Conservation (phyloP, 2,329 filamentous ascomycete species). For the Fusarium veterinarium region DNA sequence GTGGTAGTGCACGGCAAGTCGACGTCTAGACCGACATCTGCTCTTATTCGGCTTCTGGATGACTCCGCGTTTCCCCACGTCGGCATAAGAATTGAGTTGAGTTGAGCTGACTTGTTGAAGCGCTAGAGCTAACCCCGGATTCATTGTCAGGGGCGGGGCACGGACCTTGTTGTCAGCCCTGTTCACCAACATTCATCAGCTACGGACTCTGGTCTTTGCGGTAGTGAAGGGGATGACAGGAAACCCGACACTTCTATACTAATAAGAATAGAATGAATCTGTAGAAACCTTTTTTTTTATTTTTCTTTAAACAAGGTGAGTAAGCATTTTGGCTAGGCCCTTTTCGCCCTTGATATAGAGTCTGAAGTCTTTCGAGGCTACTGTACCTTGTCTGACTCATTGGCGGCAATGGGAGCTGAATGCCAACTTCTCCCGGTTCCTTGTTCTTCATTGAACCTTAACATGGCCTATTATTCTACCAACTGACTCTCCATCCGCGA, state of each 20-base stretch:
- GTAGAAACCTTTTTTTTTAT: neutral
- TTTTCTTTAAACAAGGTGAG: fast-evolving
- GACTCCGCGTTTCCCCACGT: conserved; percentile 17
- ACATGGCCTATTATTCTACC: fast-evolving
- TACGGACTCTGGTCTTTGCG: too few species aligned
- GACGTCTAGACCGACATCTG: neutral
- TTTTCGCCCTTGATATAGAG: too few species aligned
- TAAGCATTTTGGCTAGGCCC: too few species aligned
- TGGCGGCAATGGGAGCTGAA: neutral
- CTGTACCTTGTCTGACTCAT: neutral
- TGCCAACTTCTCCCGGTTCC: neutral
- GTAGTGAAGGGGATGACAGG: neutral
- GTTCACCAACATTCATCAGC: neutral
- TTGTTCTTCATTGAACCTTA: too few species aligned
- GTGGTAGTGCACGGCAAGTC: neutral
- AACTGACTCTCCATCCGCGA: neutral
- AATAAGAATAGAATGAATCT: neutral
- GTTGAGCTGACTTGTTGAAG: conserved; percentile 4
- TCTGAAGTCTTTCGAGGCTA: too few species aligned
- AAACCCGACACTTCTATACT: neutral
- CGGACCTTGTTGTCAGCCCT: conserved; percentile 9
- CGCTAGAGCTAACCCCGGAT: conserved; percentile 36
- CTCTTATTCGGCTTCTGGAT: neutral
- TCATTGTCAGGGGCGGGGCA: conserved; percentile 29
- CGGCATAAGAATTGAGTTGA: conserved; percentile 7